Evolutionary conservation across 1,284 basidiomycete genomes (phyloP), one percentile per base, ranked within the genome.

Genomic region (Cutaneotrichosporon cutaneum): DNA sequence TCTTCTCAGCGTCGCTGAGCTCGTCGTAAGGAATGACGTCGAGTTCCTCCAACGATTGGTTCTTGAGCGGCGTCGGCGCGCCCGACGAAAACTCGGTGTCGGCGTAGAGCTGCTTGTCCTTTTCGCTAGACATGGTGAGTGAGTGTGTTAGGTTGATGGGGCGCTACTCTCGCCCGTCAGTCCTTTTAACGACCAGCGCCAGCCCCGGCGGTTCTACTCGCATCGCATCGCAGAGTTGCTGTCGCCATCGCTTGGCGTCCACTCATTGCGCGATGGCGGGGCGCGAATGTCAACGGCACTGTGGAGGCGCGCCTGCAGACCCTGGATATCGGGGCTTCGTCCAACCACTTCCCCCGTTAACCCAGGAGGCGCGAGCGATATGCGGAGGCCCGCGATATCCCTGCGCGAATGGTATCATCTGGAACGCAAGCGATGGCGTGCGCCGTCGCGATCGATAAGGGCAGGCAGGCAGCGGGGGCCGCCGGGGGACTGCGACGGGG

Each of bases 1-100:
- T 54, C 53, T 47, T 60, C 52, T 60, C 59, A 18, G 45, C 59
- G 4, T 44, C 44, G n/a, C 53, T 55, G 13, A 55, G 59, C 47
- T 60, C 53, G n/a, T 56, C 54, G 42, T 47, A 56, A 10, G 54
- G 42, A 22, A 56, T 11, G 26, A 47, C n/a, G 42, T 47, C 11
- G 21, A 32, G 9, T 3, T 45, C 42, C 22, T 56, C 54, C 10
- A 54, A 4, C 5, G 53, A 53, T 10, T n/a, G 14, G 35, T 13
- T 26, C 36, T 54, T 54, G 24, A 39, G 24, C 7, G 53, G 53
- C 13, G 53, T 54, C 22, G 53, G 53, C 1, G 53, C 53, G 22
- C 45, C 45, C 22, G 45, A 48, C 45, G 45, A 48, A 48, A 48
- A 24, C 22, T 27, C 45, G 11, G 26, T 10, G 45, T 48, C 45